phyloP scores from a whole-genome alignment of 129 eudicot species.

The Oenanthe sinensis region DNA sequence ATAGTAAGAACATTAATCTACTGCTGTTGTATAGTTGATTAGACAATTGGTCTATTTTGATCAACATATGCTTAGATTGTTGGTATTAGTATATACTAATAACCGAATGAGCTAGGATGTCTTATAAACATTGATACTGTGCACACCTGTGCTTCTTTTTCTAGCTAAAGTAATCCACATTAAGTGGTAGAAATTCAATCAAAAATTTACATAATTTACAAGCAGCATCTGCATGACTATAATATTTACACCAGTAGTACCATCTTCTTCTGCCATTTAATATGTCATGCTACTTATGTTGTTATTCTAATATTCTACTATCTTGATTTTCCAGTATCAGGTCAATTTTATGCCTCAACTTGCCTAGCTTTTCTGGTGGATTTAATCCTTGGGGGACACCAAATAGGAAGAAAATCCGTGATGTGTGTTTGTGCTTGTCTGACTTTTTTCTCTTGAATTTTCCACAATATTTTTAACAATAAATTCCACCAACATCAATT shows the following conservation, averaged over 20 bases:
- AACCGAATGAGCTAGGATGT: neutral
- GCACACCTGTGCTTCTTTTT: neutral
- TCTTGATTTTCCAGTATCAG: constrained; percentile 52
- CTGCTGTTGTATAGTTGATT: neutral
- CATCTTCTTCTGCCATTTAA: neutral
- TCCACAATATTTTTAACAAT: neutral
- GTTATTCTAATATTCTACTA: neutral
- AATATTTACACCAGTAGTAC: neutral
- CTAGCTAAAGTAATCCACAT: neutral
- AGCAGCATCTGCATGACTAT: neutral
- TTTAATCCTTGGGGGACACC: constrained; percentile 99
- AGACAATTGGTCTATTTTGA: neutral
- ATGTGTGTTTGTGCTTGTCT: constrained; percentile 33
- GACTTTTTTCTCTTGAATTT: neutral
- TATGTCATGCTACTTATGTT: neutral
- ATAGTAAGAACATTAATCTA: constrained; percentile 33
- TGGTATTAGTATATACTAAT: neutral
- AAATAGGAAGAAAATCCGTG: constrained; percentile 35
- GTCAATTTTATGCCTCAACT: constrained; percentile 85
- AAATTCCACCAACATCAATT: neutral
- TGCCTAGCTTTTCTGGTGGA: constrained; percentile 98
- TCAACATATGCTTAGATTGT: neutral
- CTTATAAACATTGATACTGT: neutral
- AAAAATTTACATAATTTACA: neutral
- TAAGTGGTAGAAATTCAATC: neutral